A percentile compares a stretch with the other conserved stretches of the same genome.
phyloP scores from a whole-genome alignment of 31 red algal genomes.

The Asparagopsis taxiformis region DNA sequence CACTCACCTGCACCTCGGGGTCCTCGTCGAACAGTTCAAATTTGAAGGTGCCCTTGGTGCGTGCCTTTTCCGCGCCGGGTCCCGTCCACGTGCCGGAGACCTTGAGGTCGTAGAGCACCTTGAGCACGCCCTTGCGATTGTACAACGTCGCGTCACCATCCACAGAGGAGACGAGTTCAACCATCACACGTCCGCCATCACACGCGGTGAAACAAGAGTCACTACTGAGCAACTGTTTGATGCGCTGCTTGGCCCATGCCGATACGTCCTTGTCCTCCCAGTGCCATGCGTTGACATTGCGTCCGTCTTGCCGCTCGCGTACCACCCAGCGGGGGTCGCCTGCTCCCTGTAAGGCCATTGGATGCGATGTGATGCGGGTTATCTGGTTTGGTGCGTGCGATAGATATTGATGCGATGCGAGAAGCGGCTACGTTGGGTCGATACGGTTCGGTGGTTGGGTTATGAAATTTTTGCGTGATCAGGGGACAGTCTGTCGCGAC shows the following conservation, averaged over 20 bases:
- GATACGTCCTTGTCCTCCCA: slow-evolving; percentile 91
- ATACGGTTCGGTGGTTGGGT: too few relatives aligned
- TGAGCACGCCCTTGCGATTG: slow-evolving; percentile 87
- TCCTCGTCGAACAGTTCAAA: slow-evolving; percentile 84
- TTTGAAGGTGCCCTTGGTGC: slow-evolving; percentile 50
- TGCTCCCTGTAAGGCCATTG: slow-evolving; percentile 81
- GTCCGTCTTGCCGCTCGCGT: slow-evolving; percentile 74
- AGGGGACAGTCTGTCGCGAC: too few relatives aligned
- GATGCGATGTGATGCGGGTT: neutral
- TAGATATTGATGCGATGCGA: too few relatives aligned
- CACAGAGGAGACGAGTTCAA: slow-evolving; percentile 40
- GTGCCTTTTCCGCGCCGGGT: slow-evolving; percentile 2
- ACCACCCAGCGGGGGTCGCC: slow-evolving; percentile 93
- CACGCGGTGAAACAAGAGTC: neutral
- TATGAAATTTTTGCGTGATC: too few relatives aligned
- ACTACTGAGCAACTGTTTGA: slow-evolving; percentile 50
- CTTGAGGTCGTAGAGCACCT: slow-evolving; percentile 85
- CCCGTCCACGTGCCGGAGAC: slow-evolving; percentile 66
- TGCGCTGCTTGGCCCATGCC: slow-evolving; percentile 55
- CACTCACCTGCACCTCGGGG: slow-evolving; percentile 33
- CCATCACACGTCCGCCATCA: slow-evolving; percentile 2
- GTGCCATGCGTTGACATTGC: slow-evolving; percentile 93
- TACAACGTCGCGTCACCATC: slow-evolving; percentile 93
- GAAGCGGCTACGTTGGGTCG: too few relatives aligned
- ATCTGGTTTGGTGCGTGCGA: too few relatives aligned